Base-by-base conservation (phyloP, 176 grass and related monocot genomes). In the Eremochloa ophiuroides region DNA sequence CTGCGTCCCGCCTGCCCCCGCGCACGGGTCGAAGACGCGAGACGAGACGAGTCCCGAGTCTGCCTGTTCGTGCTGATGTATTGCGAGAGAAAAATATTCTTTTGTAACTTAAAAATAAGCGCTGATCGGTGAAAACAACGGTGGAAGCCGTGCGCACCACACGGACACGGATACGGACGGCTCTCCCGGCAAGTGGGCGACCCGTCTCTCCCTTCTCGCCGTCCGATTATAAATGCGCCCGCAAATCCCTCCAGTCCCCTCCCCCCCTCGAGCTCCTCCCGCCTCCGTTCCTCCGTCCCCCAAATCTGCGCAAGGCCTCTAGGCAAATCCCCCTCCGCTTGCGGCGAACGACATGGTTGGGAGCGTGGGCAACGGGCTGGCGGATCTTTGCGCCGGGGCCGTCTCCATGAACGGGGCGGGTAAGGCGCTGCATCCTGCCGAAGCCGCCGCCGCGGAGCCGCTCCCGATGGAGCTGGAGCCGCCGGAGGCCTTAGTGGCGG, bases 301-400 rank as follows among this genome's bases (percentile, higher is more conserved):
- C 75, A 88, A 79, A 88, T 84, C 86, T 79, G 59, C 60, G 58
- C 66, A 30, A 4, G 14, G 61, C 61, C 4, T 67, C 46, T 29
- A 3, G 25, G 12, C 70, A n/a, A 47, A 10, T 14, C 59, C 4
- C 68, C n/a, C n/a, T n/a, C n/a, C n/a, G n/a, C 67, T 4, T 34
- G 46, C 46, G 55, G 55, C 74, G 34, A 16, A 9, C 77, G 55
- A 22, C 13, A 98, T 98, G 95, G 95, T 97, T 31, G 91, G 91
- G 9, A 90, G 87, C 80, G 83, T 94, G 73, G 92, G 86, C 79
- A 94, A 71, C 71, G 86, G 80, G 20, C 64, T 85, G 6, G 41
- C 78, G 39, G 87, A 94, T 87, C 90, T 93, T 14, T 63, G 28
- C 5, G 69, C 56, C 4, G 74, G 26, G 1, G 22, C 85, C 10